phyloP scores from a whole-genome alignment of 192 early-diverging fungal species.

The Chytriomyces confervae region DNA sequence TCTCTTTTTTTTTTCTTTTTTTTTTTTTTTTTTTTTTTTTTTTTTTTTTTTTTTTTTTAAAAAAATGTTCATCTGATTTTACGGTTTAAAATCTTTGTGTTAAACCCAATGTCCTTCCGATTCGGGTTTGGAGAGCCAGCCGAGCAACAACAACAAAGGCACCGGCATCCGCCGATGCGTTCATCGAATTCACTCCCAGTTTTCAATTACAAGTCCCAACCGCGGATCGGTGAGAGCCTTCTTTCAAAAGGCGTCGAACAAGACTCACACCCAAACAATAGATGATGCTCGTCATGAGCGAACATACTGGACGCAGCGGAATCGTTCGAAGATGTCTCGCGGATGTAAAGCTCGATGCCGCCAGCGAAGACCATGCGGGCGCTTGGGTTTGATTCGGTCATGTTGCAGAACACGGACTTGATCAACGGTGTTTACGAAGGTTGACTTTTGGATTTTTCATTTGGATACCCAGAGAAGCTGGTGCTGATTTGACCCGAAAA shows the following conservation, averaged over 20 bases:
- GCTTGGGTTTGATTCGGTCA: conserved; percentile 21
- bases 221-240: too few relatives aligned
- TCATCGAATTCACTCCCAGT: not conserved
- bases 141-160: not conserved
- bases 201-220: too few relatives aligned
- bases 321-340: conserved; percentile 42
- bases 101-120: not conserved
- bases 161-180: not conserved
- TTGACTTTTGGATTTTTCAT: not conserved
- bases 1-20: too few relatives aligned
- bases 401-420: conserved; percentile 65
- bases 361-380: conserved; percentile 27
- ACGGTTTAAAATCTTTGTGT: too few relatives aligned
- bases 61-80: too few relatives aligned
- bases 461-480: not conserved
- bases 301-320: too few relatives aligned
- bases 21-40: too few relatives aligned
- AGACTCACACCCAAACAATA: too few relatives aligned
- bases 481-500: not conserved
- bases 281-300: too few relatives aligned
- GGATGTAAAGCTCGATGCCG: conserved; percentile 81
- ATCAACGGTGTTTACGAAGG: conserved; percentile 92
- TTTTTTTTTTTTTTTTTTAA: too few relatives aligned
- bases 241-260: too few relatives aligned
- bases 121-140: not conserved